Evolutionary conservation across 2,329 filamentous ascomycete genomes (phyloP), one percentile per base, ranked within the genome.

Genomic region (Diaporthe sp.): DNA sequence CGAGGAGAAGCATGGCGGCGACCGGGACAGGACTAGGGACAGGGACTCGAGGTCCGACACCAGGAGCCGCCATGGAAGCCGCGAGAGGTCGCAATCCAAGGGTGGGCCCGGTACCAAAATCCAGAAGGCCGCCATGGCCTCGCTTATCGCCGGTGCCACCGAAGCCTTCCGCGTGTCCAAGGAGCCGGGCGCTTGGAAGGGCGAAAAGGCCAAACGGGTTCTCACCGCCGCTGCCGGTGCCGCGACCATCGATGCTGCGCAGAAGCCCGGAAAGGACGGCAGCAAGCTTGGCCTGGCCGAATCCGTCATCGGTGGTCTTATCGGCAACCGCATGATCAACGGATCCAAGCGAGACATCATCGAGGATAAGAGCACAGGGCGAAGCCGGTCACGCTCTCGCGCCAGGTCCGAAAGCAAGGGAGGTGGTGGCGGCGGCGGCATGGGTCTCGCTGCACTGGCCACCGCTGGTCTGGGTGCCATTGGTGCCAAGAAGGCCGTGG

Each of bases 91-190:
- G 57, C 86, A 73, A 87, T 87, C 87, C 54, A 85, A 87, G 69
- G 80, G 82, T 55, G 82, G 80, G 40, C 80, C 81, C 17, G 84
- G 86, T 47, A 88, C 86, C 79, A 94, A 94, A 79, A 90, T 95
- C 61, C 92, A 95, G 78, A 95, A 98, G 84, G 95, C 95, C 45
- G 95, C 96, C 82, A 96, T 97, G 87, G 96, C 96, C 45, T 97
- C 96, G 28, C 88, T 98, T 52, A 90, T 97, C 61, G 96, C 96
- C 40, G 96, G 95, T 79, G 96, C 96, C 54, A 94, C 95, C 72
- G 96, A 98, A 84, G 96, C 96, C 55, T 97, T 97, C 88, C 93
- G 95, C 76, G 92, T 95, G 73, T 92, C 96, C 82, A 97, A 96
- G 80, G 94, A 97, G 77, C 94, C 95, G 3, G 96, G 96, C 72